Base-by-base conservation (phyloP, 202 grass and related monocot genomes). In the Cymbopogon flexuosus region DNA sequence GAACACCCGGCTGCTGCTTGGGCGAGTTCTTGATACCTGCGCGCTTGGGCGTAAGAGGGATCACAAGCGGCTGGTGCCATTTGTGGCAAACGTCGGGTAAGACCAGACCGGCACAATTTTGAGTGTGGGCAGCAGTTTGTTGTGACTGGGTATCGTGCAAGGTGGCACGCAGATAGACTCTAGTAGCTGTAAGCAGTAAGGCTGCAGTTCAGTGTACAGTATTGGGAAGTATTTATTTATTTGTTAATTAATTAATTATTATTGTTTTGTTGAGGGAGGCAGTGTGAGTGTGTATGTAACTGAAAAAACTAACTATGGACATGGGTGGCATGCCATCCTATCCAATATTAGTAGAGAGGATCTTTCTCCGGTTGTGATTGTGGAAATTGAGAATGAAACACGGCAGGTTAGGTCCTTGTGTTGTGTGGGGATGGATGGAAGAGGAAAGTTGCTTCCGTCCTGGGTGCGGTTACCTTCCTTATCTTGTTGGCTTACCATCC, bases 1-100 rank as follows among this genome's bases (percentile, higher is more conserved):
- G 84, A 95, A 93, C 82, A 95, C 90, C 10, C 86, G 92, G 21
- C 76, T 99, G 79, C 76, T 95, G 35, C 96, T 99, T 68, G 92
- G 92, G n/a, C 92, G 96, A 62, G 96, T 99, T 39, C 92, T 99
- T 27, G 96, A 99, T 64, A 99, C 88, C 47, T 99, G 96, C 37
- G 92, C 96, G 5, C 86, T 99, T 52, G 96, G 96, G 11, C 93
- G 87, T 36, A 99, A 99, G 87, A 93, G 96, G 87, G 96, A 99
- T 35, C 86, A 95, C 76, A 99, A 95, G 70, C 90, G 96, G 45
- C 87, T 99, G 62, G 92, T 99, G 63, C 96, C 96, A 0, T 97
- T 97, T 72, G 94, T 94, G 63, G 84, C 84, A 21, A 94, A 89
- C 72, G 73, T 97, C 1, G 86, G 86, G 46, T 89, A 90, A 36